These are phyloP conservation scores for Mucor mucedo DNA, from an alignment of 371 early-diverging fungal genomes.

Conservation along the genomic window DNA sequence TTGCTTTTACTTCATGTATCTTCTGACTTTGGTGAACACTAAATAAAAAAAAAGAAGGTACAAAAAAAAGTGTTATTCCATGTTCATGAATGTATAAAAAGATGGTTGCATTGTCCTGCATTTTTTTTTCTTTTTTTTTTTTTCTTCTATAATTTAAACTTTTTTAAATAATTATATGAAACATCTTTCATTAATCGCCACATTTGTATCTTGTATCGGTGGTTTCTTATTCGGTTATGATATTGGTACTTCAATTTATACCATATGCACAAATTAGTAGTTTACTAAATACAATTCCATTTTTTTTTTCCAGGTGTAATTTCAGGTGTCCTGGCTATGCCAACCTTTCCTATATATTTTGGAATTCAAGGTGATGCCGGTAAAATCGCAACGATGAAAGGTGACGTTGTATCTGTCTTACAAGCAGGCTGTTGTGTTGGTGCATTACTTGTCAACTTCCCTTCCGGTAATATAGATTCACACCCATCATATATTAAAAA, in stretches of 20 bases:
- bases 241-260: conserved; percentile 28
- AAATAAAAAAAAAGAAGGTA: background rate
- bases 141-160: background rate
- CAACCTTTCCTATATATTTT: conserved; percentile 43
- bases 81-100: background rate
- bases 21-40: background rate
- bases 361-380: conserved; percentile 35
- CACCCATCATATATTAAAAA: background rate
- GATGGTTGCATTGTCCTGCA: background rate
- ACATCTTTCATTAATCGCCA: conserved; percentile 45
- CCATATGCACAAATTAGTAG: background rate
- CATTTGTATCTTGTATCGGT: conserved; percentile 48
- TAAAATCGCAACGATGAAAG: conserved; percentile 40
- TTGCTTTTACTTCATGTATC: background rate
- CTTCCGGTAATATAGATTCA: conserved; percentile 36
- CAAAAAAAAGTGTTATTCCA: background rate
- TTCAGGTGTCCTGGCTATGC: conserved; percentile 53
- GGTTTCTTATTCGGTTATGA: conserved; percentile 59
- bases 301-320: conserved; percentile 23
- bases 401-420: conserved; percentile 47
- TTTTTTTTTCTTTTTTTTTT: background rate
- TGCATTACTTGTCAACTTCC: conserved; percentile 44
- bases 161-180: conserved; percentile 30
- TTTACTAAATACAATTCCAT: background rate
- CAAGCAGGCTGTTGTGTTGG: conserved; percentile 54